Evolutionary conservation across 2,329 filamentous ascomycete species (phyloP).

Genomic region (Mollisia scopiformis): DNA sequence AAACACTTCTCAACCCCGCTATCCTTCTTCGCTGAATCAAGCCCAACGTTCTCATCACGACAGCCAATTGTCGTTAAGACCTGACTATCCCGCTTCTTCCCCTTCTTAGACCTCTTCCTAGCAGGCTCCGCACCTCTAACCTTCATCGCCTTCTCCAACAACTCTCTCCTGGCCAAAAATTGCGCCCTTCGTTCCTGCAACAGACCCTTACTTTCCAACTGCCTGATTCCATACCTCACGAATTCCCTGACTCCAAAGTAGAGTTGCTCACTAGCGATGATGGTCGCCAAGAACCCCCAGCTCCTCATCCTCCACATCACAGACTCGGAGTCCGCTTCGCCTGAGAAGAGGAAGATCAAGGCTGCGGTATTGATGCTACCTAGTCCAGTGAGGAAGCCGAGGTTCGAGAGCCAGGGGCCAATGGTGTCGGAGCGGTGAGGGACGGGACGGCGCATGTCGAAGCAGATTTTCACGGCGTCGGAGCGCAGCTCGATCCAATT

Average conservation of each 20-base stretch:
- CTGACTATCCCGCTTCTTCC: not conserved
- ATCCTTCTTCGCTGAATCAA: not conserved
- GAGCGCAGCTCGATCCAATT: slow-evolving; percentile 93
- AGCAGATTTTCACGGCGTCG: slow-evolving; percentile 90
- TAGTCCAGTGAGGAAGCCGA: slow-evolving; percentile 87
- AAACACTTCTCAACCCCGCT: not conserved
- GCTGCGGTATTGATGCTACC: slow-evolving; percentile 85
- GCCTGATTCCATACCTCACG: slow-evolving; percentile 72
- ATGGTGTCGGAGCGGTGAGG: slow-evolving; percentile 91
- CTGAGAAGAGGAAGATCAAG: slow-evolving; percentile 83
- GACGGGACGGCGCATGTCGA: slow-evolving; percentile 82
- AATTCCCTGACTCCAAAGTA: slow-evolving; percentile 76
- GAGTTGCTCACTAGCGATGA: slow-evolving; percentile 84
- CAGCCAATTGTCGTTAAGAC: not conserved
- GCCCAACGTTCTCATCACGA: not conserved
- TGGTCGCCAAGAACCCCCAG: slow-evolving; percentile 51
- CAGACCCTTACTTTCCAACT: slow-evolving; percentile 53
- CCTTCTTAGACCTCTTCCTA: not conserved
- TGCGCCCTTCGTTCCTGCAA: not conserved
- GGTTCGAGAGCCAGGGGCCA: slow-evolving; percentile 83
- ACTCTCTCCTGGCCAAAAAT: slow-evolving; percentile 1
- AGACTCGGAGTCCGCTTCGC: slow-evolving; percentile 45
- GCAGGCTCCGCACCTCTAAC: not conserved
- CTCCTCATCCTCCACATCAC: not conserved
- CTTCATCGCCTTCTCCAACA: not conserved